phyloP scores from a whole-genome alignment of 2,329 filamentous ascomycete species.

The Diaporthe sp. region DNA sequence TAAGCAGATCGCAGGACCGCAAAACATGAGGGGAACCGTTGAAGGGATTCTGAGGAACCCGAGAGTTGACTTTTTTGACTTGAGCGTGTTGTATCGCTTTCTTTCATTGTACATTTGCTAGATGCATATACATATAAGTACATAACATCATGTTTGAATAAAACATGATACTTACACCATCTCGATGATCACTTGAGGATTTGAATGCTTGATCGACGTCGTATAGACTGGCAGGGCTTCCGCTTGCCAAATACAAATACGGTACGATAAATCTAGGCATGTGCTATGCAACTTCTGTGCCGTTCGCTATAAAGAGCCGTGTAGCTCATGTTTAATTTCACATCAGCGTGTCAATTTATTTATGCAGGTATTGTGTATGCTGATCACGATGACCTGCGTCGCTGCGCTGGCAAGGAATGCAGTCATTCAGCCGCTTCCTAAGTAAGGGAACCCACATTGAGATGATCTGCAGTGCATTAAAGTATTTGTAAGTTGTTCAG shows the following conservation, averaged over 20 bases:
- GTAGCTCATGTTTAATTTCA: background rate
- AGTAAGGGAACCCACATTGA: background rate
- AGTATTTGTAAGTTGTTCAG: background rate
- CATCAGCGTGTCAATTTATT: no score
- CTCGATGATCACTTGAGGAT: no score
- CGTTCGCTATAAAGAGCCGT: background rate
- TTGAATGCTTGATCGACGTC: background rate
- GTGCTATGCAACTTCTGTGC: no score
- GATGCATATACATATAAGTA: slow-evolving; percentile 7
- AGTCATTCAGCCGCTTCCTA: background rate
- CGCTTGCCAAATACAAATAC: no score
- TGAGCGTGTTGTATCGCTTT: slow-evolving; percentile 31
- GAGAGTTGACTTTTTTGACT: slow-evolving; percentile 26
- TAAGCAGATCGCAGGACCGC: background rate
- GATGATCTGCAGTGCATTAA: no score
- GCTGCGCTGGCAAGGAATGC: no score
- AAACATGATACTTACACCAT: background rate
- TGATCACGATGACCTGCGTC: no score
- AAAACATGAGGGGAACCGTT: background rate
- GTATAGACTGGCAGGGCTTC: background rate
- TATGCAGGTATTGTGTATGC: no score
- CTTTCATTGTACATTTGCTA: slow-evolving; percentile 31
- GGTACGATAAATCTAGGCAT: background rate
- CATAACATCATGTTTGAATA: slow-evolving; percentile 2
- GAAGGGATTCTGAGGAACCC: background rate